These are phyloP conservation scores for Wickerhamomyces sp. DNA, from an alignment of 1,139 yeast species.

Conservation along the genomic window DNA sequence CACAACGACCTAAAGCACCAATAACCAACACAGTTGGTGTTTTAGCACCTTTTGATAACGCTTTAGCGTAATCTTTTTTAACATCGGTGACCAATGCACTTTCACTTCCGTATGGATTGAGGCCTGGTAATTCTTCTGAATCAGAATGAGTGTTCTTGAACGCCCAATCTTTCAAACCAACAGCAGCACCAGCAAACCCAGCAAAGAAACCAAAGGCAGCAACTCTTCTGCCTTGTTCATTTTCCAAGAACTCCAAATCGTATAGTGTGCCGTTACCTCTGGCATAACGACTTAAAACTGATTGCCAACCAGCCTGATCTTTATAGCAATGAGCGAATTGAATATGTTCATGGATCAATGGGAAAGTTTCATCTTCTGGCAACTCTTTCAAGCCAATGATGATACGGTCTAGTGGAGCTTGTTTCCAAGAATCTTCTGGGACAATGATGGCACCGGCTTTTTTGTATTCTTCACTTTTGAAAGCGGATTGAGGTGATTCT, in stretches of 20 bases:
- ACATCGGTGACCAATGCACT: slow-evolving; percentile 65
- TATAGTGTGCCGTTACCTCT: slow-evolving; percentile 86
- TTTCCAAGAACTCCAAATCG: slow-evolving; percentile 90
- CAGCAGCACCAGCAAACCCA: slow-evolving; percentile 98
- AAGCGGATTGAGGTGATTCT: slow-evolving; percentile 78
- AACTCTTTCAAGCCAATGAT: slow-evolving; percentile 92
- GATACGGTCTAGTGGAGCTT: slow-evolving; percentile 85
- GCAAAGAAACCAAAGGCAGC: slow-evolving; percentile 99
- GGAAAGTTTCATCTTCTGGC: slow-evolving; percentile 87
- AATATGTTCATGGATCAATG: slow-evolving; percentile 90
- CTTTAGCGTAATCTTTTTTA: slow-evolving; percentile 52
- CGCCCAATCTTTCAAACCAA: slow-evolving; percentile 93
- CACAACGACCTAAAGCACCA: slow-evolving; percentile 98
- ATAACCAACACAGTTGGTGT: slow-evolving; percentile 80
- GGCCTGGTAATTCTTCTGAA: slow-evolving; percentile 68
- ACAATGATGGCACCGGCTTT: slow-evolving; percentile 82
- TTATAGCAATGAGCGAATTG: slow-evolving; percentile 99
- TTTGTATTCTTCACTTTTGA: slow-evolving; percentile 68
- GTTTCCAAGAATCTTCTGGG: slow-evolving; percentile 88
- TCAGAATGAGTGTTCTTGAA: slow-evolving; percentile 71
- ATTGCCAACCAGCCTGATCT: slow-evolving; percentile 96
- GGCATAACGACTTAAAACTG: slow-evolving; percentile 83
- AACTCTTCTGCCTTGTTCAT: slow-evolving; percentile 94
- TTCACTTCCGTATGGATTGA: slow-evolving; percentile 81
- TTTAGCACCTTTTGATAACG: slow-evolving; percentile 58